Evolutionary conservation across 2,329 filamentous ascomycete species (phyloP).

Genomic region (Curvularia spicifera): DNA sequence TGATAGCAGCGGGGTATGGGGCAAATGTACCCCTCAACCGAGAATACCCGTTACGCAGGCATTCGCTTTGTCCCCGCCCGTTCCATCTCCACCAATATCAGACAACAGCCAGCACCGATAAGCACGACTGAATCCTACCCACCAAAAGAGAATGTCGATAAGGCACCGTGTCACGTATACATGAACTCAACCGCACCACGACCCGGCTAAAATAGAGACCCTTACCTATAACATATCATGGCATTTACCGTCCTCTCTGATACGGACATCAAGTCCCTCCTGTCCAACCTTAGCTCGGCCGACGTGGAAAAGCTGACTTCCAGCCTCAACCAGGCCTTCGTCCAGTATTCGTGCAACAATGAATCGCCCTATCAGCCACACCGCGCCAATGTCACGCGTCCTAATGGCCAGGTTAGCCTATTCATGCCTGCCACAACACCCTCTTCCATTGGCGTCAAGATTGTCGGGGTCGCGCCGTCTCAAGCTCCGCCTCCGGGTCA

Average conservation of each 20-base stretch:
- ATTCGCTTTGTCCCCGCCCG: neutral
- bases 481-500: constrained; percentile 19
- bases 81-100: neutral
- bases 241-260: constrained; percentile 28
- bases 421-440: constrained; percentile 77
- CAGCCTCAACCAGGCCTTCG: constrained; percentile 33
- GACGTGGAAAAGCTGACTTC: constrained; percentile 10
- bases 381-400: constrained; percentile 51
- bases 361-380: constrained; percentile 52
- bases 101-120: neutral
- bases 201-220: neutral
- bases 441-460: constrained; percentile 72
- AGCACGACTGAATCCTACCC: neutral
- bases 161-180: too few species aligned
- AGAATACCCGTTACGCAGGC: neutral
- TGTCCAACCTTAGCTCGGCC: constrained; percentile 37
- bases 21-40: neutral
- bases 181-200: too few species aligned
- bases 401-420: constrained; percentile 62
- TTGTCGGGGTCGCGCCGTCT: constrained; percentile 62
- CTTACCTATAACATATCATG: constrained; percentile 2
- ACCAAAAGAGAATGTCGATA: neutral
- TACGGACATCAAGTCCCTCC: constrained; percentile 41
- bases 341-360: constrained; percentile 32
- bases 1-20: neutral